Evolutionary conservation across 2,329 filamentous ascomycete species (phyloP), one percentile per base, ranked within the genome.

Genomic region (Blastomyces percursus): DNA sequence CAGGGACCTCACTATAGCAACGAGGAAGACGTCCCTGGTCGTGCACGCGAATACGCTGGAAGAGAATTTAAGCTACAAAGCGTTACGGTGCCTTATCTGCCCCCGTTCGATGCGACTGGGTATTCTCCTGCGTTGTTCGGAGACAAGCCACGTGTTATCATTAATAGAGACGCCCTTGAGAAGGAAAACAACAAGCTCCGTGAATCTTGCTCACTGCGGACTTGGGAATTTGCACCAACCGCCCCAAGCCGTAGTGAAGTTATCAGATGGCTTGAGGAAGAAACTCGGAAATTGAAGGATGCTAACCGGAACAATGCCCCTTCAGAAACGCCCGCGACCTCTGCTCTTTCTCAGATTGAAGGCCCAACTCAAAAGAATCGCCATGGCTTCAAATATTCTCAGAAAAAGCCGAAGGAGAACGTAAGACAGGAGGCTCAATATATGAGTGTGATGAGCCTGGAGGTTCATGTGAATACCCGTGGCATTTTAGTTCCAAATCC

Each of bases 361-460:
- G 91, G 89, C 0, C 86, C 91, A 0, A 96, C 93, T 0, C 92
- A 93, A 60, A 88, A 83, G 71, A 89, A 90, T 69, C 87, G 84
- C 64, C 82, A 93, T 71, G 90, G 88, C 0, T 93, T 92, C 78
- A 94, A 92, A 71, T 96, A 89, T 72, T 91, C 88, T 0, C 91
- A 92, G 67, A 89, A 86, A 70, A 81, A 83, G 65, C 84, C 86
- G 67, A 86, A 86, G 1, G 89, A 87, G 0, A 91, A 86, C 67
- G 86, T 95, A 21, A 84, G 90, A 69, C 89, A 93, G 67, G 90
- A 95, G 73, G 86, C 85, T 2, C 89, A 94, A 68, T 96, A 96
- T 73, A 97, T 99, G 94, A 96, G 90, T 68, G 91, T 88, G 21
- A 92, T 99, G 90, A 95, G 91, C 67, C 76, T 99, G 7, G 94